Percentiles rank a stretch among this genome's conserved stretches.
Evolutionary conservation across 176 grass and related monocot genomes (phyloP).

Genomic region (Oryza officinalis): DNA sequence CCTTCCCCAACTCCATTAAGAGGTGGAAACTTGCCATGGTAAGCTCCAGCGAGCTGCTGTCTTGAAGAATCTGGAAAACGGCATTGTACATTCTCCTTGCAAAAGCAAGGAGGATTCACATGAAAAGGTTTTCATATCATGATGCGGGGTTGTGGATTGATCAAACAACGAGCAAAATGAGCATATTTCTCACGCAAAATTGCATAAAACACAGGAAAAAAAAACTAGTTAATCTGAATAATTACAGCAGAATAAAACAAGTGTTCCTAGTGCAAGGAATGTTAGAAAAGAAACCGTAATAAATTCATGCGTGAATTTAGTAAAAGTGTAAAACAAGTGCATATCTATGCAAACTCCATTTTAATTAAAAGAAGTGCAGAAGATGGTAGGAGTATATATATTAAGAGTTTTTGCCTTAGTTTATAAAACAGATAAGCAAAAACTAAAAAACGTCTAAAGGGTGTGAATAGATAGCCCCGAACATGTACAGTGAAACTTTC

Average conservation of each 20-base stretch:
- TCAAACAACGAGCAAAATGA: not conserved
- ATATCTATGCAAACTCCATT: not conserved
- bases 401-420: not conserved
- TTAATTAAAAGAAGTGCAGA: not conserved
- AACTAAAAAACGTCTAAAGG: not conserved
- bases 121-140: slow-evolving; percentile 11
- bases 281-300: not conserved
- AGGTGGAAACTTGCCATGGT: slow-evolving; percentile 71
- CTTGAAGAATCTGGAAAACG: slow-evolving; percentile 67
- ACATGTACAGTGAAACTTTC: not conserved
- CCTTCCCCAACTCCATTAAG: slow-evolving; percentile 75
- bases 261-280: not conserved
- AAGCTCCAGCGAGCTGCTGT: slow-evolving; percentile 73
- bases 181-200: slow-evolving; percentile 5
- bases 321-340: not conserved
- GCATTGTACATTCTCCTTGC: slow-evolving; percentile 74
- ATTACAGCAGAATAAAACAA: not conserved
- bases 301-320: not conserved
- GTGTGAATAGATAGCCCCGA: not conserved
- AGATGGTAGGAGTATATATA: not conserved
- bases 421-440: not conserved
- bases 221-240: not conserved
- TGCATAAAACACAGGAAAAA: not conserved
- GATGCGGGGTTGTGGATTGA: not conserved
- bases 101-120: slow-evolving; percentile 21